Percentiles rank a stretch among this genome's conserved stretches.
phyloP scores from a whole-genome alignment of 2,329 filamentous ascomycete genomes.

The Trichoderma sp. region DNA sequence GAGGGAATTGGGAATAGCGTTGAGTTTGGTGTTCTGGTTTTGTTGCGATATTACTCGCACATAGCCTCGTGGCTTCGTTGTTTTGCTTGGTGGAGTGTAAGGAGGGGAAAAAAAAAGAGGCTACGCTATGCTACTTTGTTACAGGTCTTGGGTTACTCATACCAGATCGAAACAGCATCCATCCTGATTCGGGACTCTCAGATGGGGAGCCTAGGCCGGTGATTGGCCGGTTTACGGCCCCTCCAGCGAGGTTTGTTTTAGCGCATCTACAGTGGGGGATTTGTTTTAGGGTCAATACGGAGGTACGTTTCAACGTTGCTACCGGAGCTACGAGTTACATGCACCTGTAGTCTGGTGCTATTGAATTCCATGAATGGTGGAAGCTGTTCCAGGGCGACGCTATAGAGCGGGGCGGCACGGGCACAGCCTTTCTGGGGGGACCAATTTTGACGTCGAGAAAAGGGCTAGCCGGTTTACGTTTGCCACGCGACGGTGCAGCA shows the following conservation, averaged over 20 bases:
- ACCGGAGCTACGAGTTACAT: background rate
- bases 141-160: background rate
- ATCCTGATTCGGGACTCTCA: background rate
- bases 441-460: background rate
- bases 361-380: background rate
- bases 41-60: background rate
- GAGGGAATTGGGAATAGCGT: background rate
- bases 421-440: background rate
- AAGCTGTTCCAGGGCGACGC: background rate
- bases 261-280: background rate
- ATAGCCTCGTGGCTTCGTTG: conserved; percentile 4
- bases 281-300: background rate
- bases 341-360: background rate
- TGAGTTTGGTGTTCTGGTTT: background rate
- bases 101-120: background rate
- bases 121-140: background rate
- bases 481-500: background rate
- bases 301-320: background rate
- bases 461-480: background rate
- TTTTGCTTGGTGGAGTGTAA: background rate
- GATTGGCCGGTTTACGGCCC: background rate
- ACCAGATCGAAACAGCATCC: background rate
- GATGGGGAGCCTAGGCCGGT: background rate
- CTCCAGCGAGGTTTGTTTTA: background rate
- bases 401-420: background rate